phyloP scores from a whole-genome alignment of 805 yeast genomes.

The Ogataea allantospora region DNA sequence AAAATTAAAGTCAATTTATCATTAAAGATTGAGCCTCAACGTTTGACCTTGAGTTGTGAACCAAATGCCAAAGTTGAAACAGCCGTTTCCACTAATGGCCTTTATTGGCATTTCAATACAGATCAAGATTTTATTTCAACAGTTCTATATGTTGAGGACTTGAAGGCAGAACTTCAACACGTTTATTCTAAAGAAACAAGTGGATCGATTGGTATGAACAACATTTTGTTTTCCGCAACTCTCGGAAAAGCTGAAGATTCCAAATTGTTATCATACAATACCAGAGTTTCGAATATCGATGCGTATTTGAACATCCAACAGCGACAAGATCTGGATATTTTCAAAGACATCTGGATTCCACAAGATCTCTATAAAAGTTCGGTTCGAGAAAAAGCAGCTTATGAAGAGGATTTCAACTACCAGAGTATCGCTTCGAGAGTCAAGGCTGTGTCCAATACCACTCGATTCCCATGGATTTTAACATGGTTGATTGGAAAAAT shows the following conservation, averaged over 20 bases:
- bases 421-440: constrained; percentile 45
- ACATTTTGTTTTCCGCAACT: constrained; percentile 47
- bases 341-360: constrained; percentile 80
- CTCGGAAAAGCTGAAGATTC: constrained; percentile 40
- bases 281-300: constrained; percentile 49
- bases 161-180: constrained; percentile 79
- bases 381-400: constrained; percentile 13
- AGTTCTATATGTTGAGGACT: constrained; percentile 47
- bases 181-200: constrained; percentile 87
- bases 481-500: constrained; percentile 55
- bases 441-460: constrained; percentile 57
- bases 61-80: constrained; percentile 94
- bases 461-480: constrained; percentile 73
- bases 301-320: constrained; percentile 78
- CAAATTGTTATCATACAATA: constrained; percentile 48
- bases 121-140: constrained; percentile 42
- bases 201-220: constrained; percentile 57
- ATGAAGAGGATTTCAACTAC: constrained; percentile 2
- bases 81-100: constrained; percentile 66
- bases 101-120: constrained; percentile 57
- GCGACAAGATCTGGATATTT: constrained; percentile 79
- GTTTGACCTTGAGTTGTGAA: constrained; percentile 78
- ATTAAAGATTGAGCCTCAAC: constrained; percentile 68
- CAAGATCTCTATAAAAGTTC: constrained; percentile 33
- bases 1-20: constrained; percentile 63